A percentile compares a stretch with the other conserved stretches of the same genome.
phyloP scores from a whole-genome alignment of 176 grass and related monocot genomes.

The Eragrostis curvula region DNA sequence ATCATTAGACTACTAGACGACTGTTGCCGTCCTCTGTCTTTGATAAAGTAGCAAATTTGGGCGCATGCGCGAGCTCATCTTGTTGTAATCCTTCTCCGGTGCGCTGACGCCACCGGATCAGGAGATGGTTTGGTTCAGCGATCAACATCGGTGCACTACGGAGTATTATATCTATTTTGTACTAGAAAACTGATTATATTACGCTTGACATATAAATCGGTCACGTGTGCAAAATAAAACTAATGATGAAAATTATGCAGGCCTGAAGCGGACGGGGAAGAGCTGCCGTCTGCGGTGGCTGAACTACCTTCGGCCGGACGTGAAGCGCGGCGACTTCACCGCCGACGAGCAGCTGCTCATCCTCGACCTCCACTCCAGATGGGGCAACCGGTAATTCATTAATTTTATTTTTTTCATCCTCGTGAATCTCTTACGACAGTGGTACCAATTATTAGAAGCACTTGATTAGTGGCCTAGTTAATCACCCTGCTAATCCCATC shows the following conservation, averaged over 20 bases:
- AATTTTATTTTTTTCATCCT: too few species aligned
- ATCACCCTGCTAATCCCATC: too few species aligned
- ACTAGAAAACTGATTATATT: too few species aligned
- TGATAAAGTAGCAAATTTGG: neutral
- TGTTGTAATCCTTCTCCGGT: slow-evolving; percentile 1
- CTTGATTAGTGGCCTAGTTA: too few species aligned
- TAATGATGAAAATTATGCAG: slow-evolving; percentile 13
- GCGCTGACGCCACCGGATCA: neutral
- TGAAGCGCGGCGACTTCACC: slow-evolving; percentile 71
- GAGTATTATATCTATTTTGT: too few species aligned
- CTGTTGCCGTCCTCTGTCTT: neutral
- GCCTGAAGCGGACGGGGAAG: slow-evolving; percentile 62
- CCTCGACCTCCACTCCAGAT: slow-evolving; percentile 70
- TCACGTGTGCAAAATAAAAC: too few species aligned
- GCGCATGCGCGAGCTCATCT: neutral
- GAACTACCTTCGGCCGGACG: slow-evolving; percentile 74
- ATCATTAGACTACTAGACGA: neutral
- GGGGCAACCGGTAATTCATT: slow-evolving; percentile 56
- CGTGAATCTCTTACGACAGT: too few species aligned
- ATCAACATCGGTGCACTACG: too few species aligned
- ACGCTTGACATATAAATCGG: too few species aligned
- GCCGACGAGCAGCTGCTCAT: slow-evolving; percentile 79
- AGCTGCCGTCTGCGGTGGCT: slow-evolving; percentile 82
- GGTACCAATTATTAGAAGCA: too few species aligned
- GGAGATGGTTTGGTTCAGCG: too few species aligned